A percentile compares a stretch with the other conserved stretches of the same genome.
Evolutionary conservation across 1,284 basidiomycete genomes (phyloP).

Genomic region (Thecaphora thlaspeos): DNA sequence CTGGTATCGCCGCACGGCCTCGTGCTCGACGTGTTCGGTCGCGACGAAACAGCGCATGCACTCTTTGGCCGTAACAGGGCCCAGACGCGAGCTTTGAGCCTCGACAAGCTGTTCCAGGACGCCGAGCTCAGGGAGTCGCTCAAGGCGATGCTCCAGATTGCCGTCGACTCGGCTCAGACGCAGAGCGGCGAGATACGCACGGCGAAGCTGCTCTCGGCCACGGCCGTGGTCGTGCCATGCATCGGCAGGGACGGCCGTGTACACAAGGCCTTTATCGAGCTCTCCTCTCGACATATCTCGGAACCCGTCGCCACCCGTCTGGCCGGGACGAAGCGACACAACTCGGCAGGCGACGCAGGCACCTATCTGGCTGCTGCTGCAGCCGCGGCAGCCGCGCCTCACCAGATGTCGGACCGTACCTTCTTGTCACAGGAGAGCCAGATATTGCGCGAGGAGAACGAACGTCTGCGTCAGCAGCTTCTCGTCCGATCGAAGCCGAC

Average conservation of each 20-base stretch:
- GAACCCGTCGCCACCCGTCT: neutral
- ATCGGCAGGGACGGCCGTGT: neutral
- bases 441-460: neutral
- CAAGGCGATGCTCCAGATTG: neutral
- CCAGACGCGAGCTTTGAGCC: neutral
- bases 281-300: neutral
- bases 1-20: neutral
- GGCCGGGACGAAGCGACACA: neutral
- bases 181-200: neutral
- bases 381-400: no score
- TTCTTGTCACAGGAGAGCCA: neutral
- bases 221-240: neutral
- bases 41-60: neutral
- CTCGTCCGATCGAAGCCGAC: neutral
- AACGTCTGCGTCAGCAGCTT: neutral
- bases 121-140: neutral
- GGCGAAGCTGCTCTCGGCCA: neutral
- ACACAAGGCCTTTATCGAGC: neutral
- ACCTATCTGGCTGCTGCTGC: neutral
- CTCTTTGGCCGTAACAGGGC: neutral
- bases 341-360: neutral
- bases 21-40: neutral
- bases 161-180: neutral
- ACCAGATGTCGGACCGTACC: neutral
- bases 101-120: neutral